phyloP scores from a whole-genome alignment of 345 rosid genomes.

The Theobroma cacao region DNA sequence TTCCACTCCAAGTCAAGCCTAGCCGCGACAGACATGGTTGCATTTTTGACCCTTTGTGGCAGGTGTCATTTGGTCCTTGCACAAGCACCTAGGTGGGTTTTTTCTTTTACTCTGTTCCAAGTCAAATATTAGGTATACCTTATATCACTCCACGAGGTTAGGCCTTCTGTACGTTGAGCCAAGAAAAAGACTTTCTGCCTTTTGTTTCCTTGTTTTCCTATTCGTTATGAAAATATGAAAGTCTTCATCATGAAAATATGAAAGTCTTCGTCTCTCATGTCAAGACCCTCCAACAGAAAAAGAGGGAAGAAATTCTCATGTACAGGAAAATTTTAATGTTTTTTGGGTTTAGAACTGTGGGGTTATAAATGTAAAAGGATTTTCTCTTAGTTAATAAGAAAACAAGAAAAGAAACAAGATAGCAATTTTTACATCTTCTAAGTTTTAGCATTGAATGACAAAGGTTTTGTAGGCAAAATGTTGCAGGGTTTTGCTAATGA shows the following conservation, averaged over 20 bases:
- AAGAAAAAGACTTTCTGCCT: neutral
- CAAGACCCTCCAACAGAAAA: neutral
- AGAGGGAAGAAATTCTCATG: neutral
- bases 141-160: slow-evolving; percentile 32
- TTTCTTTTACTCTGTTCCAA: neutral
- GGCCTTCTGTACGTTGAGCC: neutral
- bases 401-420: neutral
- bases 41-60: neutral
- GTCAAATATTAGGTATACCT: slow-evolving; percentile 19
- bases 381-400: neutral
- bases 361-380: neutral
- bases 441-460: neutral
- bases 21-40: neutral
- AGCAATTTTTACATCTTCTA: neutral
- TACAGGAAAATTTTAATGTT: neutral
- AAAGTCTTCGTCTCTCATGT: neutral
- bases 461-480: neutral
- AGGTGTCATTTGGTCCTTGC: slow-evolving; percentile 9
- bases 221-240: neutral
- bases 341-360: neutral
- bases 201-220: neutral
- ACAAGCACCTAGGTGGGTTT: neutral
- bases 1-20: neutral
- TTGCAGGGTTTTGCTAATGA: too few species aligned
- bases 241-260: neutral